phyloP scores from a whole-genome alignment of 2,329 filamentous ascomycete genomes.

The Colletotrichum orbiculare region DNA sequence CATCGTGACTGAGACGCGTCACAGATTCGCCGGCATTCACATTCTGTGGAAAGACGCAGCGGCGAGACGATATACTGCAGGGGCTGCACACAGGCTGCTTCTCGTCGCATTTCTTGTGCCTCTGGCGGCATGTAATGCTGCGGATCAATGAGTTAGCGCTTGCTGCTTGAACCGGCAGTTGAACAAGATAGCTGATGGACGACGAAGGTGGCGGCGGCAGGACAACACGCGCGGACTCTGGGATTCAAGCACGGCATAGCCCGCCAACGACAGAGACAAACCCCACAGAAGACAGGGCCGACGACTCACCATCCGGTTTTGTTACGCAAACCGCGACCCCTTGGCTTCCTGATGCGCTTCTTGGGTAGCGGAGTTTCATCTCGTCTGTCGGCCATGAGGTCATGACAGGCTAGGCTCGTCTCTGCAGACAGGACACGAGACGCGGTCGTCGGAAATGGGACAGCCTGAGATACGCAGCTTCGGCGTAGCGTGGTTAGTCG shows the following conservation, averaged over 20 bases:
- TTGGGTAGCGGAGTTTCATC: conserved; percentile 28
- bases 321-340: conserved; percentile 55
- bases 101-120: conserved; percentile 64
- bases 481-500: too few species aligned
- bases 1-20: conserved; percentile 3
- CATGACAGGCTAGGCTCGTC: conserved; percentile 23
- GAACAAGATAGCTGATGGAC: not conserved
- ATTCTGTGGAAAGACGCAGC: conserved; percentile 38
- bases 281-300: too few species aligned
- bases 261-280: too few species aligned
- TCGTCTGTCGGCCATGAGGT: conserved; percentile 28
- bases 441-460: too few species aligned
- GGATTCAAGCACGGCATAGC: too few species aligned
- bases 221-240: too few species aligned
- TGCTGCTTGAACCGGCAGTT: conserved; percentile 3
- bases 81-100: conserved; percentile 44
- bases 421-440: not conserved
- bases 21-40: conserved; percentile 10
- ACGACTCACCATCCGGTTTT: conserved; percentile 52
- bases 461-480: too few species aligned
- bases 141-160: not conserved
- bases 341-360: conserved; percentile 47
- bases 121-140: conserved; percentile 56
- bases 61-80: conserved; percentile 40
- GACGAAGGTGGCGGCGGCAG: too few species aligned